Conservation (phyloP, 768 basidiomycete species). For the Clavulina sp. region DNA sequence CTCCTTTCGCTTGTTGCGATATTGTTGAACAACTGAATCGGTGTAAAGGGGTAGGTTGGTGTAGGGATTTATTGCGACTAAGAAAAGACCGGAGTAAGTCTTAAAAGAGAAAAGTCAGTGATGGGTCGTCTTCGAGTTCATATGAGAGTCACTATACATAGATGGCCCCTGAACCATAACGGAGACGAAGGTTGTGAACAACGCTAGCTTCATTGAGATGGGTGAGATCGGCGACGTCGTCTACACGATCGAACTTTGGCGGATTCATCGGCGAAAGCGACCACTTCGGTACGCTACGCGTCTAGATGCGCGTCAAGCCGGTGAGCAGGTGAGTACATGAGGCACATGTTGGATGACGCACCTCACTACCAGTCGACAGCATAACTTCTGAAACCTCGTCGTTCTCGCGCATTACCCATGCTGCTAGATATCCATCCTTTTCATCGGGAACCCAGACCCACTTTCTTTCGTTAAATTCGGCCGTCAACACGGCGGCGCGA, state of each 20-base stretch:
- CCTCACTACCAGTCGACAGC: conserved; percentile 72
- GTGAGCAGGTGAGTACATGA: conserved; percentile 1
- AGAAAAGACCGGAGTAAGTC: conserved; percentile 92
- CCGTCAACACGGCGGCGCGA: conserved; percentile 72
- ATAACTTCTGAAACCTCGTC: conserved; percentile 70
- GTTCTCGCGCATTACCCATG: conserved; percentile 82
- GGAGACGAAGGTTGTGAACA: conserved; percentile 85
- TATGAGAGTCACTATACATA: conserved; percentile 41
- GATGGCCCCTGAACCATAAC: conserved; percentile 83
- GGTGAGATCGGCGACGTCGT: conserved; percentile 95
- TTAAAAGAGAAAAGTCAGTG: conserved; percentile 18
- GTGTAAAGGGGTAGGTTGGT: conserved; percentile 82
- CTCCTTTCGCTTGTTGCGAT: conserved; percentile 65
- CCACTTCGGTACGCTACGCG: conserved; percentile 56
- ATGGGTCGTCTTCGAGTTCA: not conserved
- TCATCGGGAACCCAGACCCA: conserved; percentile 98
- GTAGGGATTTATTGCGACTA: conserved; percentile 98
- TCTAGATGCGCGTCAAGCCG: conserved; percentile 27
- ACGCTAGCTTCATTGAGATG: conserved; percentile 97
- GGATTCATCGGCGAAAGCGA: conserved; percentile 92
- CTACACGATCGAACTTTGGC: conserved; percentile 93
- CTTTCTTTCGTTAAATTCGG: conserved; percentile 94
- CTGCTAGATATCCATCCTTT: conserved; percentile 82
- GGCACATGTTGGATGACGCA: conserved; percentile 24
- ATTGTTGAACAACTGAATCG: conserved; percentile 73